Conservation (phyloP, 306 rosid species). For the barrel medic (Medicago truncatula) region DNA sequence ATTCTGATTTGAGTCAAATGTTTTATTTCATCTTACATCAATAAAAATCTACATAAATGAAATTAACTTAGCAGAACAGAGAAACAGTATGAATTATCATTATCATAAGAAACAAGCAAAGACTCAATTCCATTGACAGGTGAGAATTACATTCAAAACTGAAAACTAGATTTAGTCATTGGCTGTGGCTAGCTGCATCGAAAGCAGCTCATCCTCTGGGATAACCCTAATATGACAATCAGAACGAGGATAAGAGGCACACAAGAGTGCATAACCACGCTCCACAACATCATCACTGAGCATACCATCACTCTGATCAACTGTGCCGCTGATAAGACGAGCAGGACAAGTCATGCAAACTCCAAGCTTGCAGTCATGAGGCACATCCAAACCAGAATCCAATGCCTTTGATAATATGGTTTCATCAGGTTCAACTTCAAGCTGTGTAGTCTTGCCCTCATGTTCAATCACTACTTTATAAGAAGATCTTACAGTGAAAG, state of each 20-base stretch:
- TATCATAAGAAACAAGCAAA: constrained; percentile 31
- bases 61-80: constrained; percentile 18
- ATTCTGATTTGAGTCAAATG: constrained; percentile 18
- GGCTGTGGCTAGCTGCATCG: constrained; percentile 91
- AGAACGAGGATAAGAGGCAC: constrained; percentile 76
- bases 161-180: constrained; percentile 61
- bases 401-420: constrained; percentile 61
- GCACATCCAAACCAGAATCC: constrained; percentile 74
- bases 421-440: constrained; percentile 53
- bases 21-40: constrained; percentile 28
- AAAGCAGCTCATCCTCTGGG: constrained; percentile 84
- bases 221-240: constrained; percentile 80
- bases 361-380: constrained; percentile 97
- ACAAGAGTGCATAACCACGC: constrained; percentile 78
- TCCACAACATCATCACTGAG: constrained; percentile 97
- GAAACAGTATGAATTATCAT: not conserved
- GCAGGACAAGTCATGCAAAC: constrained; percentile 99
- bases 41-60: not conserved
- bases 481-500: constrained; percentile 55
- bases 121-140: not conserved
- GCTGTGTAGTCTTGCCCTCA: constrained; percentile 61
- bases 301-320: constrained; percentile 98
- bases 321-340: constrained; percentile 70
- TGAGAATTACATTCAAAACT: constrained; percentile 12
- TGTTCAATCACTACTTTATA: constrained; percentile 89